A percentile compares a stretch with the other conserved stretches of the same genome.
Conservation (phyloP, 2,329 filamentous ascomycete genomes). For the Aureobasidium musti region DNA sequence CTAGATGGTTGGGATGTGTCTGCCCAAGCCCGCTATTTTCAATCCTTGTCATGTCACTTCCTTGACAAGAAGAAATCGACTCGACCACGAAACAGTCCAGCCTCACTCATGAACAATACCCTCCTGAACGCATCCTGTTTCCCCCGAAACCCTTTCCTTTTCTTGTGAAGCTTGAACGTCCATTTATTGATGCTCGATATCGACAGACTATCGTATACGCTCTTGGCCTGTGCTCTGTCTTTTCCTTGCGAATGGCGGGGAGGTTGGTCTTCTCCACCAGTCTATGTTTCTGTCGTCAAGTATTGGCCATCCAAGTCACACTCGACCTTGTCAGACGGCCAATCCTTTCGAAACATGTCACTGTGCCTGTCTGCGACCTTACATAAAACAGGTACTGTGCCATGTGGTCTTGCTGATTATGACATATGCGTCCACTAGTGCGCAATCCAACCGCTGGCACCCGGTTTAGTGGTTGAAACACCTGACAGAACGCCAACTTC, state of each 20-base stretch:
- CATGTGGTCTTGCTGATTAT: neutral
- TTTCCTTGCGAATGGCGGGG: conserved; percentile 1
- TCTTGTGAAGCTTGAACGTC: conserved; percentile 4
- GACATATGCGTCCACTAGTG: conserved; percentile 20
- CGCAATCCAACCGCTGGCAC: conserved; percentile 5
- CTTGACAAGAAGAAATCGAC: neutral
- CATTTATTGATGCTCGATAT: conserved; percentile 5
- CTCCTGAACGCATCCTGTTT: neutral
- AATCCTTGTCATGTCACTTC: neutral
- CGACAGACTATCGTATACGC: neutral
- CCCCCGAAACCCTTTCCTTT: neutral
- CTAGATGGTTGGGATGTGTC: conserved; percentile 20
- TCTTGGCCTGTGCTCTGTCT: conserved; percentile 14
- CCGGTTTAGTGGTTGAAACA: conserved; percentile 21
- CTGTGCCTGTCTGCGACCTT: conserved; percentile 11
- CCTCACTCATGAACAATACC: neutral
- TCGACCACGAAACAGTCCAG: neutral
- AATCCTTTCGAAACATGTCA: conserved; percentile 13
- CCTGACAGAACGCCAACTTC: conserved; percentile 1
- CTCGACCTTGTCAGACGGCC: neutral
- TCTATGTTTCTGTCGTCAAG: neutral
- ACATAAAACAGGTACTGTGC: conserved; percentile 15
- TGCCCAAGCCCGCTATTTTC: conserved; percentile 14
- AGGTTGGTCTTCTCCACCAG: conserved; percentile 9
- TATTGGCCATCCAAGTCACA: neutral